Conservation (phyloP, 2,329 filamentous ascomycete genomes). For the Elsinoe perseae region DNA sequence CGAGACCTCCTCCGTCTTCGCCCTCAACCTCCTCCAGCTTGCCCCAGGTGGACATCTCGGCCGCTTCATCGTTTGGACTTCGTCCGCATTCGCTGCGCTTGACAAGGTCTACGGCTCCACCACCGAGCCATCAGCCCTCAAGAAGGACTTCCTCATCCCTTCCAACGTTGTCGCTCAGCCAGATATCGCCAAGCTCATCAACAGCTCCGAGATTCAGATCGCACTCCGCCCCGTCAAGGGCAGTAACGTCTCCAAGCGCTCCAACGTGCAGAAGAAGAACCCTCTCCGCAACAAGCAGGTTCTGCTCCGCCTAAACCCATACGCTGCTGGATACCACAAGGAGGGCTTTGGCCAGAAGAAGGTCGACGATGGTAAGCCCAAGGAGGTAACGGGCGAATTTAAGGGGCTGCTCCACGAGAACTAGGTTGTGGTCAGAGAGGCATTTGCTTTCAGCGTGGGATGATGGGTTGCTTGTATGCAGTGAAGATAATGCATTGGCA, state of each 20-base stretch:
- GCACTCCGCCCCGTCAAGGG: constrained; percentile 90
- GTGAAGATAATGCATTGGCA: constrained; percentile 7
- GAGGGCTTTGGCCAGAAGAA: constrained; percentile 70
- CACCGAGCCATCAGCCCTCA: constrained; percentile 78
- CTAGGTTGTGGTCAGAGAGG: constrained; percentile 26
- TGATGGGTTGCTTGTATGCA: neutral
- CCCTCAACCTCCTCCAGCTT: constrained; percentile 97
- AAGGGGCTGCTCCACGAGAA: constrained; percentile 40
- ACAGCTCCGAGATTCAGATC: constrained; percentile 96
- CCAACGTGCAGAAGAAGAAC: constrained; percentile 98
- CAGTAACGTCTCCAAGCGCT: constrained; percentile 79
- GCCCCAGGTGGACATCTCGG: constrained; percentile 97
- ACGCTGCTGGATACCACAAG: constrained; percentile 84
- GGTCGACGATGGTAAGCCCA: constrained; percentile 55
- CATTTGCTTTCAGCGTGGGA: constrained; percentile 11
- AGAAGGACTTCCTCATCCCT: constrained; percentile 98
- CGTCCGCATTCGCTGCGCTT: constrained; percentile 89
- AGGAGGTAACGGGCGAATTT: constrained; percentile 47
- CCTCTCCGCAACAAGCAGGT: constrained; percentile 98
- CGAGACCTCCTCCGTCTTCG: constrained; percentile 88
- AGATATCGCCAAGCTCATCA: constrained; percentile 96
- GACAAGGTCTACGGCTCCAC: constrained; percentile 96
- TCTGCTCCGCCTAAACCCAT: constrained; percentile 96
- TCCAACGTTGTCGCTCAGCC: constrained; percentile 88
- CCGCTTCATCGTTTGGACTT: constrained; percentile 99